phyloP scores from a whole-genome alignment of 306 rosid species.

The Erythrophleum fordii region DNA sequence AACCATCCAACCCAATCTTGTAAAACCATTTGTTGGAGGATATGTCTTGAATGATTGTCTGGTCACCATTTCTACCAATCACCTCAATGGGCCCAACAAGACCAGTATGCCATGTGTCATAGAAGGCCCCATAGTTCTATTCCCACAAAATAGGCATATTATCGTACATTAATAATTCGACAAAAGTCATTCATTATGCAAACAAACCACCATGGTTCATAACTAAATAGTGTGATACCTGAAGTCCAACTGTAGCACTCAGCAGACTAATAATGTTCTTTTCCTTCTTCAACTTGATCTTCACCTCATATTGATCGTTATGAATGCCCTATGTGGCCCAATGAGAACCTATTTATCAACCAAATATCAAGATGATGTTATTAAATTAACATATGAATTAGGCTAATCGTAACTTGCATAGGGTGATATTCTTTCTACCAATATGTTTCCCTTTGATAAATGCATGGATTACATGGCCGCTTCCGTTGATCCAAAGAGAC shows the following conservation, averaged over 20 bases:
- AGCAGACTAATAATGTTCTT: slow-evolving; percentile 37
- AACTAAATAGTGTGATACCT: slow-evolving; percentile 7
- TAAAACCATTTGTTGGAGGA: slow-evolving; percentile 33
- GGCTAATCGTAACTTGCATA: not conserved
- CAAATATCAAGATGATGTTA: not conserved
- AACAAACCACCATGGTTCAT: not conserved
- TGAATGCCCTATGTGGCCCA: slow-evolving; percentile 33
- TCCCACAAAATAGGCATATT: not conserved
- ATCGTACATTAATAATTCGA: no score
- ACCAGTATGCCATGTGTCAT: slow-evolving; percentile 22
- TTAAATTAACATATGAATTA: not conserved
- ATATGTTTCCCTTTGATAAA: not conserved
- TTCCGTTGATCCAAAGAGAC: not conserved
- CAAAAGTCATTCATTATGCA: no score
- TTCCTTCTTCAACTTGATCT: slow-evolving; percentile 43
- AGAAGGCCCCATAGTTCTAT: slow-evolving; percentile 44
- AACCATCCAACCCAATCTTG: slow-evolving; percentile 43
- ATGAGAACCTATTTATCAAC: slow-evolving; percentile 41
- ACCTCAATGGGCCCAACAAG: slow-evolving; percentile 42
- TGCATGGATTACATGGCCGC: not conserved
- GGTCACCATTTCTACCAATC: not conserved
- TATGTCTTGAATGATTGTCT: slow-evolving; percentile 16
- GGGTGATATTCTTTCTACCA: not conserved
- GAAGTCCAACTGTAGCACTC: slow-evolving; percentile 49
- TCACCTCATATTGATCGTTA: slow-evolving; percentile 43